phyloP scores from a whole-genome alignment of 352 stramenopile species.

The Globisporangium cederbergense region DNA sequence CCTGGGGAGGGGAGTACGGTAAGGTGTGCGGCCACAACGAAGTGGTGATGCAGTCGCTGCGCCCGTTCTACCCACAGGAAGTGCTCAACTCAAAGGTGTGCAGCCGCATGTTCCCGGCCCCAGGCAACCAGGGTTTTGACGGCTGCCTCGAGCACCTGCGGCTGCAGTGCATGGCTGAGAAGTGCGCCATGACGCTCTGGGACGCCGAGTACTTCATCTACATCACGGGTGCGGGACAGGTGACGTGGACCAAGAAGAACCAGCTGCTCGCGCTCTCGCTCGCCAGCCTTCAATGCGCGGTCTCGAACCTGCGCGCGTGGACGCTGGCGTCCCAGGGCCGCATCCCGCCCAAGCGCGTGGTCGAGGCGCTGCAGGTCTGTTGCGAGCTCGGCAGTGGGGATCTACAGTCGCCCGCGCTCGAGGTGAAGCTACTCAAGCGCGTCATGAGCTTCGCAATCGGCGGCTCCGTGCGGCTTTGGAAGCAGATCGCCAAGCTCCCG shows the following conservation, averaged over 20 bases:
- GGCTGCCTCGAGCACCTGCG: constrained; percentile 87
- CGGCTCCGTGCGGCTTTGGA: constrained; percentile 63
- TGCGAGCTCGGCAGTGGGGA: constrained; percentile 43
- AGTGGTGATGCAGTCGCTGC: constrained; percentile 82
- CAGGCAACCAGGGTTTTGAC: constrained; percentile 87
- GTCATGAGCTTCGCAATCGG: constrained; percentile 60
- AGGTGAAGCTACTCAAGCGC: constrained; percentile 44
- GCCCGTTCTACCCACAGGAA: constrained; percentile 84
- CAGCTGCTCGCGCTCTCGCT: constrained; percentile 61
- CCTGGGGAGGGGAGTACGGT: constrained; percentile 81
- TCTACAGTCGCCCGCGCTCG: neutral
- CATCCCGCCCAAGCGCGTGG: constrained; percentile 28
- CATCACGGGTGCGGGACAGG: constrained; percentile 39
- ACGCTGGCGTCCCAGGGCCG: constrained; percentile 37
- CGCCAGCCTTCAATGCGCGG: constrained; percentile 53
- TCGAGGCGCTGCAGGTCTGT: constrained; percentile 52
- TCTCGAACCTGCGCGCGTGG: constrained; percentile 45
- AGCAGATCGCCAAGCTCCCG: constrained; percentile 48
- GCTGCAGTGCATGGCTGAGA: constrained; percentile 42
- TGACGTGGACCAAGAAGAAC: constrained; percentile 63
- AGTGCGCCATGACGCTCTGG: constrained; percentile 75
- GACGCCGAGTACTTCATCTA: constrained; percentile 79
- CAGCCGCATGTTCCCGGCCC: constrained; percentile 68
- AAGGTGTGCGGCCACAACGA: constrained; percentile 90
- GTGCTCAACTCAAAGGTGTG: constrained; percentile 89